Base-by-base conservation (phyloP, 1,284 basidiomycete genomes). In the Malassezia cuniculi region DNA sequence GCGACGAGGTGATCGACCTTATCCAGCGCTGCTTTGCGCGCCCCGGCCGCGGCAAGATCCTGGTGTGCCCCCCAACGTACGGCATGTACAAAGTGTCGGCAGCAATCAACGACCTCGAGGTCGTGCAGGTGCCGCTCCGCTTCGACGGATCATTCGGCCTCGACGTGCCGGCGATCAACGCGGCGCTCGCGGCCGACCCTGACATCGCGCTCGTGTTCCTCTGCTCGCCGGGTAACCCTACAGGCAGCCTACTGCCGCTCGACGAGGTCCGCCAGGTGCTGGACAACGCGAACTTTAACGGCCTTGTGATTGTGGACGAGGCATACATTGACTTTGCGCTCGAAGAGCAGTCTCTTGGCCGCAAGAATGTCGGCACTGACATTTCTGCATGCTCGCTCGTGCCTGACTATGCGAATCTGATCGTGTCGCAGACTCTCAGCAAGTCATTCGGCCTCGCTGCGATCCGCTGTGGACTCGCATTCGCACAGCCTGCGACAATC, bases 41-140 rank as follows among this genome's bases (percentile, higher is more conserved):
- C 0, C 93, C 93, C 0, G 82, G 75, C 1, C 71, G 74, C 47
- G 84, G 95, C 63, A 82, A 81, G 78, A 63, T 69, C 27, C 39
- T 66, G 31, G 66, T 71, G 30, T 71, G 69, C 5, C 93, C 90
- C 2, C 93, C 93, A 3, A 95, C 90, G 6, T 97, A 97, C 64
- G 90, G 90, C 16, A 97, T 97, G 90, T 97, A 97, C 70, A 69
- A 74, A 14, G 90, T 97, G 2, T 86, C 82, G 47, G 93, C 90
- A 6, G 81, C 89, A 55, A 80, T 97, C 37, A 99, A 97, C 64
- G 93, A 97, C 63, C 73, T 94, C 3, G 81, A 76, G 0, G 72
- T 93, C 3, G 78, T 89, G 35, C 79, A 82, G 60, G 79, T 85
- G 3, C 80, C 81, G 3, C 70, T 97, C 5, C 75, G 82, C 41